Evolutionary conservation across 768 basidiomycete genomes (phyloP).

Genomic region (Suillus subaureus): DNA sequence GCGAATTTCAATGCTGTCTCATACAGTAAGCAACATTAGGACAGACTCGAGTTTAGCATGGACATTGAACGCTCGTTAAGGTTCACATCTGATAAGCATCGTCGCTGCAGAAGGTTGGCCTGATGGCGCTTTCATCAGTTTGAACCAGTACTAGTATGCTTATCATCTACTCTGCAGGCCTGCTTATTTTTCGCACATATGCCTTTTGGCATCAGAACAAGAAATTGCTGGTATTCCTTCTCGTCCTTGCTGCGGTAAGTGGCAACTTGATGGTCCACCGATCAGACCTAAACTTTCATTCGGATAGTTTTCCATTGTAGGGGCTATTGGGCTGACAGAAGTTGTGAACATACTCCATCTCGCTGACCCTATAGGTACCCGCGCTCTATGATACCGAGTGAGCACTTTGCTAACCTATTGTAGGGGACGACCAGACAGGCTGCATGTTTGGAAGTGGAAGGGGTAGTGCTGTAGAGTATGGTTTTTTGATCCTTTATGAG

Average conservation of each 20-base stretch:
- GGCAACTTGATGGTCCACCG: not conserved
- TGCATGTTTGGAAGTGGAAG: not conserved
- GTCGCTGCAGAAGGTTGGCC: conserved; percentile 6
- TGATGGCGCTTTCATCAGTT: not conserved
- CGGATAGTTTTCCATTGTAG: not conserved
- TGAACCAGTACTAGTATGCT: not conserved
- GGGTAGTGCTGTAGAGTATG: not conserved
- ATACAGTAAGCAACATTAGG: not conserved
- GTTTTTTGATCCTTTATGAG: not conserved
- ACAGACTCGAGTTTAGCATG: not conserved
- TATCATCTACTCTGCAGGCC: no score
- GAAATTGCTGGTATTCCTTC: not conserved
- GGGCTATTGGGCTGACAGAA: not conserved
- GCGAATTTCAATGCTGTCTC: not conserved
- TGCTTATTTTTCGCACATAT: no score
- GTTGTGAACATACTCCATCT: not conserved
- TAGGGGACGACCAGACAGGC: not conserved
- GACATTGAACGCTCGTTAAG: not conserved
- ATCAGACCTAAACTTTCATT: not conserved
- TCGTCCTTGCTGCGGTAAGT: not conserved
- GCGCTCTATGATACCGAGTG: not conserved
- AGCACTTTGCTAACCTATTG: not conserved
- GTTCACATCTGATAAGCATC: conserved; percentile 8
- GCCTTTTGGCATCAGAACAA: conserved; percentile 6
- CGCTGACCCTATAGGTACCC: not conserved